These are phyloP conservation scores for Emmonsiellopsis sp. DNA, from an alignment of 2,329 filamentous ascomycete genomes.

Conservation along the genomic window DNA sequence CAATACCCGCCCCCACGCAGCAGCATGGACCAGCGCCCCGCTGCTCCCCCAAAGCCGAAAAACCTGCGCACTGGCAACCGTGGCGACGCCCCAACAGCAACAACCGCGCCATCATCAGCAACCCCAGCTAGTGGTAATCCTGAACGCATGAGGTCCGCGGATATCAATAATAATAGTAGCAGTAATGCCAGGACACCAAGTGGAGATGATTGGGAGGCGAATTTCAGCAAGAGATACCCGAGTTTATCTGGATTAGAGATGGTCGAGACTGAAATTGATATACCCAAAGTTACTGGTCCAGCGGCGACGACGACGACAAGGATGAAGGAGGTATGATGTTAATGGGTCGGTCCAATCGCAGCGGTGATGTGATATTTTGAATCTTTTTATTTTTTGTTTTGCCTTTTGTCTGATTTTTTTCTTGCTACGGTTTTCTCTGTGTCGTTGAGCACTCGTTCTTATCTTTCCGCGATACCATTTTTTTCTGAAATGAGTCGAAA, in stretches of 20 bases:
- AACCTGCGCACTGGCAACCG: slow-evolving; percentile 43
- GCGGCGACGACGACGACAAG: slow-evolving; percentile 20
- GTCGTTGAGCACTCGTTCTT: background rate
- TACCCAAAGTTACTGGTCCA: slow-evolving; percentile 18
- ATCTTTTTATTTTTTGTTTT: background rate
- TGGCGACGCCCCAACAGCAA: slow-evolving; percentile 13
- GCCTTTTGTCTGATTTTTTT: background rate
- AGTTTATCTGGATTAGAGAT: slow-evolving; percentile 78
- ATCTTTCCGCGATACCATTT: background rate
- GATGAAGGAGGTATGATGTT: slow-evolving; percentile 33
- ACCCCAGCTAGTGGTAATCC: slow-evolving; percentile 21
- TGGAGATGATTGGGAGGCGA: slow-evolving; percentile 53
- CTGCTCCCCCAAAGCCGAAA: slow-evolving; percentile 53
- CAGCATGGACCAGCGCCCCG: slow-evolving; percentile 34
- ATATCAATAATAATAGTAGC: background rate
- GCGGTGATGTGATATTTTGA: background rate
- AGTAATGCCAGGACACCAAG: slow-evolving; percentile 8
- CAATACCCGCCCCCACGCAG: background rate
- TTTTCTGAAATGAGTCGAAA: background rate
- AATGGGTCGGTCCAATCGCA: too few species aligned
- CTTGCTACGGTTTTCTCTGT: background rate
- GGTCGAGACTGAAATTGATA: slow-evolving; percentile 61
- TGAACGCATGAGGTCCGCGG: background rate
- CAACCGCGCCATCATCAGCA: slow-evolving; percentile 9
- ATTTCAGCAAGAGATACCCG: slow-evolving; percentile 81